phyloP scores from a whole-genome alignment of 352 stramenopile genomes.

The Pythium angustatum region DNA sequence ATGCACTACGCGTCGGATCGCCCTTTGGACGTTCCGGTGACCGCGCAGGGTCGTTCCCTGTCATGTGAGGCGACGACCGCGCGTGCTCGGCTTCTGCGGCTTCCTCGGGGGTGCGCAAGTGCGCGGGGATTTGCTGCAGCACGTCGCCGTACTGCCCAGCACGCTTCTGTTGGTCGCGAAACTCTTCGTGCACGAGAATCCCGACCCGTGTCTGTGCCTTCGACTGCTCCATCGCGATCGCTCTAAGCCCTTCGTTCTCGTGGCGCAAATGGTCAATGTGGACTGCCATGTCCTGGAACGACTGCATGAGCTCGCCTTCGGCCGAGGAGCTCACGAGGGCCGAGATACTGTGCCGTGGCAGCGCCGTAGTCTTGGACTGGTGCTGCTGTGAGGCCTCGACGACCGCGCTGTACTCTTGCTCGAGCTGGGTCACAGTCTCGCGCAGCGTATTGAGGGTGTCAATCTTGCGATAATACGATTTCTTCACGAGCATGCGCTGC shows the following conservation, averaged over 20 bases:
- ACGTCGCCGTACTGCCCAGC: slow-evolving; percentile 19
- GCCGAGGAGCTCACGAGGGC: slow-evolving; percentile 20
- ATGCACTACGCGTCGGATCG: too few species aligned
- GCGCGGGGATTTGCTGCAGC: slow-evolving; percentile 17
- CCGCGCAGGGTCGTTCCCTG: background rate
- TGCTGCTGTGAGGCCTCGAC: slow-evolving; percentile 24
- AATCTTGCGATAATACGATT: slow-evolving; percentile 78
- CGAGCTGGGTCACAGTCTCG: slow-evolving; percentile 45
- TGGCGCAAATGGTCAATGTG: slow-evolving; percentile 53
- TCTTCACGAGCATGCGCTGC: slow-evolving; percentile 67
- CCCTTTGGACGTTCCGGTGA: background rate
- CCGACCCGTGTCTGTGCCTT: slow-evolving; percentile 54
- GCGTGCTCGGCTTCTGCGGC: slow-evolving; percentile 2
- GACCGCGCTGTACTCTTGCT: slow-evolving; percentile 46
- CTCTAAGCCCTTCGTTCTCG: slow-evolving; percentile 59
- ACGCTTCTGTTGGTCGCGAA: slow-evolving; percentile 36
- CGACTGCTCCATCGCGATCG: slow-evolving; percentile 53
- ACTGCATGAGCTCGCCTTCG: slow-evolving; percentile 45
- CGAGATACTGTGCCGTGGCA: slow-evolving; percentile 23
- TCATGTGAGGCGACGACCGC: background rate
- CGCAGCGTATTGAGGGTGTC: slow-evolving; percentile 64
- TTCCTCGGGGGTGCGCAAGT: slow-evolving; percentile 12
- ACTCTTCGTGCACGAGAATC: slow-evolving; percentile 59
- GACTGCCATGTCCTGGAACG: slow-evolving; percentile 53
- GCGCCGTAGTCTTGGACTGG: slow-evolving; percentile 1